phyloP scores from a whole-genome alignment of 176 grass and related monocot genomes.

The barley (Hordeum vulgare) region DNA sequence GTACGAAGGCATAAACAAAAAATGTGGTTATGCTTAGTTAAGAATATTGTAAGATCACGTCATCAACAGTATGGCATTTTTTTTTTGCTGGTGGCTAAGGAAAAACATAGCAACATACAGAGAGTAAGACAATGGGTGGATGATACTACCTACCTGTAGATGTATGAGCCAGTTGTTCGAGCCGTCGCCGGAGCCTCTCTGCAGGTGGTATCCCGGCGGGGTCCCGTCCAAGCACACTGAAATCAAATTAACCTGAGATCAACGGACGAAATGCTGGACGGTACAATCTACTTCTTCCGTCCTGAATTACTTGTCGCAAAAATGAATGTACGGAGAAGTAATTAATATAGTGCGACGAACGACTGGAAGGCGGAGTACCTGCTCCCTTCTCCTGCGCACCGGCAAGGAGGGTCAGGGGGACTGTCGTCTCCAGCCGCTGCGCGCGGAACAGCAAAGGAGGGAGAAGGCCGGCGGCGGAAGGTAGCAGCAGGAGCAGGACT shows the following conservation, averaged over 20 bases:
- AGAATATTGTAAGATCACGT: too few relatives aligned
- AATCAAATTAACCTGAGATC: background rate
- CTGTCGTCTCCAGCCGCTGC: background rate
- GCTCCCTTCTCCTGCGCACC: slow-evolving; percentile 37
- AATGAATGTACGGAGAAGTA: too few relatives aligned
- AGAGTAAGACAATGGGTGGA: background rate
- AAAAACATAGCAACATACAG: too few relatives aligned
- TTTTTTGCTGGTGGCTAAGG: too few relatives aligned
- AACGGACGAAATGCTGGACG: too few relatives aligned
- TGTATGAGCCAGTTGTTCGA: background rate
- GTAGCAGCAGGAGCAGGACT: background rate
- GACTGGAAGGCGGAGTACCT: background rate
- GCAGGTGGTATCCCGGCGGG: background rate
- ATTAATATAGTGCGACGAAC: background rate
- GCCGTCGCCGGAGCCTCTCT: background rate
- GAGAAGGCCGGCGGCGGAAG: background rate
- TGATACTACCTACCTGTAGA: background rate
- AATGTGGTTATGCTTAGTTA: background rate
- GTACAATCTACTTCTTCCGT: too few relatives aligned
- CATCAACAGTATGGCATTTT: too few relatives aligned
- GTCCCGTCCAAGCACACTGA: slow-evolving; percentile 50
- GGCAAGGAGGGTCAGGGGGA: slow-evolving; percentile 39
- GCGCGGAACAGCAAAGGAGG: too few relatives aligned
- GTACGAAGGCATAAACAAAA: background rate
- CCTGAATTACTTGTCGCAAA: too few relatives aligned